Evolutionary conservation across 805 yeast genomes (phyloP).

Genomic region (Candida pini): DNA sequence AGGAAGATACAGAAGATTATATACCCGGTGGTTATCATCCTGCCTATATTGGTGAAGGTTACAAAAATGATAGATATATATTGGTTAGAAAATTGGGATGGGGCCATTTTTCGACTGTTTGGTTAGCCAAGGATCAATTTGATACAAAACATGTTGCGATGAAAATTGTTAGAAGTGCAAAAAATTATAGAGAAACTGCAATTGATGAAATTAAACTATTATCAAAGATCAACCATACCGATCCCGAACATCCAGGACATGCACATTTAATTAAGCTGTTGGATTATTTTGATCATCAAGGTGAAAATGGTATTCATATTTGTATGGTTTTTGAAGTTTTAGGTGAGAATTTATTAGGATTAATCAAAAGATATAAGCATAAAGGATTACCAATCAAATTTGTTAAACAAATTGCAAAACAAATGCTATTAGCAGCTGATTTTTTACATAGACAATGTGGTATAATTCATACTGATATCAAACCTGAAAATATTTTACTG

Average conservation of each 20-base stretch:
- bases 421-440: conserved; percentile 49
- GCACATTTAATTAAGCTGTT: conserved; percentile 71
- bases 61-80: conserved; percentile 64
- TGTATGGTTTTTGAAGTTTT: conserved; percentile 97
- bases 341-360: conserved; percentile 86
- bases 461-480: conserved; percentile 68
- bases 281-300: conserved; percentile 80
- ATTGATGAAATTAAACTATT: conserved; percentile 84
- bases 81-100: conserved; percentile 91
- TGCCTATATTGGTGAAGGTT: conserved; percentile 79
- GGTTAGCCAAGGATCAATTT: conserved; percentile 70
- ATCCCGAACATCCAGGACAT: conserved; percentile 72
- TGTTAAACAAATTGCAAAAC: conserved; percentile 55
- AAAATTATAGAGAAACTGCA: conserved; percentile 90
- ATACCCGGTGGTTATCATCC: conserved; percentile 96
- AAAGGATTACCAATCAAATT: conserved; percentile 44
- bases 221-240: conserved; percentile 57
- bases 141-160: conserved; percentile 78
- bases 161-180: conserved; percentile 88
- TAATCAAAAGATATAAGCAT: conserved; percentile 65
- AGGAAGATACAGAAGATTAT: conserved; percentile 83
- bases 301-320: conserved; percentile 89
- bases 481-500: conserved; percentile 63
- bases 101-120: conserved; percentile 97
- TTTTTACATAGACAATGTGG: conserved; percentile 59